Evolutionary conservation across 2,329 filamentous ascomycete species (phyloP), one percentile per base, ranked within the genome.

Genomic region (Phialophora chinensis): DNA sequence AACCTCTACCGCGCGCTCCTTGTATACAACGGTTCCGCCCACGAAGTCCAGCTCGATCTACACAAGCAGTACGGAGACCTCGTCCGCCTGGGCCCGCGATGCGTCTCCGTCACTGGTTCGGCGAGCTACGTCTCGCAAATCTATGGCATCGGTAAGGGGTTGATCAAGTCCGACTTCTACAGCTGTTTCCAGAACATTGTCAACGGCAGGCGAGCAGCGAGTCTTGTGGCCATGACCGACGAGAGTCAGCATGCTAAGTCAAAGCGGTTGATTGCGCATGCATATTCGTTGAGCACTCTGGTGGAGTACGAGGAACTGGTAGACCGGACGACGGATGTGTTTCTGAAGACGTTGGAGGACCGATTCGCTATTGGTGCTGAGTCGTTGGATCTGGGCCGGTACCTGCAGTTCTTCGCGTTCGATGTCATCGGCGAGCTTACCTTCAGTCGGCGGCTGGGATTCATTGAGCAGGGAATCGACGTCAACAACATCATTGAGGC

Each of bases 211-310:
- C 68, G 67, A 8, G 67, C 73, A 2, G 71, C 74, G 23, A 74
- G 71, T 53, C 73, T 80, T 8, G 80, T 82, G 67, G 78, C 75
- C 12, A 75, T 76, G 1, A 75, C 75, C 5, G 78, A 82, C 55
- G 80, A 82, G 60, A 71, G 63, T 0, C 76, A 77, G 27, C 81
- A 84, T 68, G 77, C 78, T 1, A 74, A 71, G 10, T 78, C 80
- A 6, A 80, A 79, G 55, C 75, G 77, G 14, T 73, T 77, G 0
- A 75, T 81, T 12, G 77, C 80, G 0, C 73, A 74, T 38, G 74
- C 77, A 0, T 83, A 83, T 66, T 76, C 78, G 1, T 75, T 83
- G 73, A 78, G 73, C 23, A 80, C 75, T 0, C 65, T 83, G 12
- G 75, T 81, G 5, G 76, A 78, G 11, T 80, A 78, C 52, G 77